Percentiles rank a stretch among this genome's conserved stretches.
phyloP scores from a whole-genome alignment of 2,329 filamentous ascomycete genomes.

The Scedosporium apiospermum region DNA sequence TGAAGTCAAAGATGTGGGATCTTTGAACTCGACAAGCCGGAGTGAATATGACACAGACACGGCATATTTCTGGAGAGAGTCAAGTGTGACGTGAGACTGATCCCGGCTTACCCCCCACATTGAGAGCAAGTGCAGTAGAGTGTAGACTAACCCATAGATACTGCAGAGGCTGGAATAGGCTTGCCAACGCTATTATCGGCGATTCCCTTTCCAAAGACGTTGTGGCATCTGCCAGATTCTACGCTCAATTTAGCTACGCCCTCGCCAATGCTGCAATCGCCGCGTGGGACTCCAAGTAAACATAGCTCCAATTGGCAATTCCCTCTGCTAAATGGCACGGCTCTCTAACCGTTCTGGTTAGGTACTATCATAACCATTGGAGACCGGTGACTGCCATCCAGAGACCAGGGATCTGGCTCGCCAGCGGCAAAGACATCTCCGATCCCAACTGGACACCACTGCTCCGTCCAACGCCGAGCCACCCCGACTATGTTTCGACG shows the following conservation, averaged over 20 bases:
- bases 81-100: constrained; percentile 6
- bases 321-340: no score
- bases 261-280: constrained; percentile 10
- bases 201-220: constrained; percentile 5
- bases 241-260: constrained; percentile 11
- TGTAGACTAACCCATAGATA: neutral
- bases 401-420: constrained; percentile 8
- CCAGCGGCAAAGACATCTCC: constrained; percentile 8
- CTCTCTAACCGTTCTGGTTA: neutral
- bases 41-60: constrained; percentile 9
- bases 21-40: constrained; percentile 3
- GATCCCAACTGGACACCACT: constrained; percentile 10
- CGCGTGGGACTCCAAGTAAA: constrained; percentile 8
- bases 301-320: no score
- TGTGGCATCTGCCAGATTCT: constrained; percentile 9
- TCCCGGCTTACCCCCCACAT: no score
- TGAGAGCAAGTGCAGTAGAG: no score
- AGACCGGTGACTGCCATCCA: constrained; percentile 9
- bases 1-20: constrained; percentile 6
- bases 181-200: constrained; percentile 8
- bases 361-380: constrained; percentile 8
- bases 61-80: constrained; percentile 11
- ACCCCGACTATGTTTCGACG: constrained; percentile 10
- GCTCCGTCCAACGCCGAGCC: constrained; percentile 8
- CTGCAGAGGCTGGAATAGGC: constrained; percentile 9